phyloP scores from a whole-genome alignment of 257 asterid species.

The Asclepias syriaca region DNA sequence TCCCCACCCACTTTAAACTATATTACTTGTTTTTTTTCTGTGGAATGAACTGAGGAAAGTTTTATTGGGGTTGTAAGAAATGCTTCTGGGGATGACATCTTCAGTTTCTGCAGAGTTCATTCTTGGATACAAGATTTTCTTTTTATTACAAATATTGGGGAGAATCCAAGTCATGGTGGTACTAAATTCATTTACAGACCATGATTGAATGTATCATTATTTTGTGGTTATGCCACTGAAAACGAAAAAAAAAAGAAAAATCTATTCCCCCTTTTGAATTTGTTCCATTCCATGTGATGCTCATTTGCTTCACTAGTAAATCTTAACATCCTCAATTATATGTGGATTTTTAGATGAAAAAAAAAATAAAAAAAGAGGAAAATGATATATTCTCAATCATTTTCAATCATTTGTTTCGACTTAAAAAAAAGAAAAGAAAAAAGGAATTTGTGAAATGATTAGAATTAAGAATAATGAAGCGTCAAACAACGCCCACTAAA shows the following conservation, averaged over 20 bases:
- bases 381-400: conserved; percentile 27
- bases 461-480: conserved; percentile 5
- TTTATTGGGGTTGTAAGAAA: background rate
- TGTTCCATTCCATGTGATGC: conserved; percentile 8
- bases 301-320: conserved; percentile 6
- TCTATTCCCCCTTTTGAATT: background rate
- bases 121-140: background rate
- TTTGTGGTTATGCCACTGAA: background rate
- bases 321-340: conserved; percentile 3
- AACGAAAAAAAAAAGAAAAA: background rate
- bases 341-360: conserved; percentile 4
- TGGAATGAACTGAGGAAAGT: background rate
- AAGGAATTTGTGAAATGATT: conserved; percentile 14
- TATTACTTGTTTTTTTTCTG: background rate
- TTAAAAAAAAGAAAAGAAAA: conserved; percentile 14
- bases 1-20: background rate
- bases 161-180: conserved; percentile 2
- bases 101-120: background rate
- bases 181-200: conserved; percentile 1
- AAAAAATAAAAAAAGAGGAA: background rate
- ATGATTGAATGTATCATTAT: background rate
- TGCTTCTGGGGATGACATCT: background rate
- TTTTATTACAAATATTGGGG: conserved; percentile 1
- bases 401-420: conserved; percentile 36
- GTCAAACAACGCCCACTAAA: conserved; percentile 9